These are phyloP conservation scores for Arachis monticola DNA, from an alignment of 331 rosid species.

Conservation along the genomic window DNA sequence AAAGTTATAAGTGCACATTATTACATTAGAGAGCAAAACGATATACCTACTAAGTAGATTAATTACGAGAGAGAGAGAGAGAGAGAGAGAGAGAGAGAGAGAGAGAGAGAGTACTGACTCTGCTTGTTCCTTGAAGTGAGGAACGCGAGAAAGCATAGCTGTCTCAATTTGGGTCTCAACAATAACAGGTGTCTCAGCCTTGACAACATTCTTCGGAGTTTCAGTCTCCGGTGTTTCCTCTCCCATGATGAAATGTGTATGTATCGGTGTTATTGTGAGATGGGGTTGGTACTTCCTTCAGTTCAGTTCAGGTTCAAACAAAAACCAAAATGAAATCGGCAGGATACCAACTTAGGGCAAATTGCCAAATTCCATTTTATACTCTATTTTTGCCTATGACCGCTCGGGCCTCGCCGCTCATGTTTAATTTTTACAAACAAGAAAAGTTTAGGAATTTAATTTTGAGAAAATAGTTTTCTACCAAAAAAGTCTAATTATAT, in stretches of 20 bases:
- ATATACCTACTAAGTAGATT: background rate
- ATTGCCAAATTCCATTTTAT: background rate
- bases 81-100: conserved; percentile 3
- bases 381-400: background rate
- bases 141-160: conserved; percentile 63
- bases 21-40: background rate
- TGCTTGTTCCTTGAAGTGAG: conserved; percentile 71
- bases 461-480: too few relatives aligned
- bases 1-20: background rate
- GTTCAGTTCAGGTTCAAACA: background rate
- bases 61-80: background rate
- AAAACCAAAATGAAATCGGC: background rate
- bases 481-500: too few relatives aligned
- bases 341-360: background rate
- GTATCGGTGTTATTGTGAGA: background rate
- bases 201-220: conserved; percentile 32
- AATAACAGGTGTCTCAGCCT: conserved; percentile 42
- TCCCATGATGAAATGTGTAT: background rate
- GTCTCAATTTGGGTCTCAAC: conserved; percentile 54
- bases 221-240: conserved; percentile 28
- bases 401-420: too few relatives aligned
- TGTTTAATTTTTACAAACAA: too few relatives aligned
- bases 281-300: background rate
- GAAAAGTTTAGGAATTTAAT: too few relatives aligned
- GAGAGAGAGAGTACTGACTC: conserved; percentile 44